Percentiles rank a stretch among this genome's conserved stretches.
These are phyloP conservation scores for Filosporella fistucella DNA, from an alignment of 495 filamentous ascomycete species.

Conservation along the genomic window DNA sequence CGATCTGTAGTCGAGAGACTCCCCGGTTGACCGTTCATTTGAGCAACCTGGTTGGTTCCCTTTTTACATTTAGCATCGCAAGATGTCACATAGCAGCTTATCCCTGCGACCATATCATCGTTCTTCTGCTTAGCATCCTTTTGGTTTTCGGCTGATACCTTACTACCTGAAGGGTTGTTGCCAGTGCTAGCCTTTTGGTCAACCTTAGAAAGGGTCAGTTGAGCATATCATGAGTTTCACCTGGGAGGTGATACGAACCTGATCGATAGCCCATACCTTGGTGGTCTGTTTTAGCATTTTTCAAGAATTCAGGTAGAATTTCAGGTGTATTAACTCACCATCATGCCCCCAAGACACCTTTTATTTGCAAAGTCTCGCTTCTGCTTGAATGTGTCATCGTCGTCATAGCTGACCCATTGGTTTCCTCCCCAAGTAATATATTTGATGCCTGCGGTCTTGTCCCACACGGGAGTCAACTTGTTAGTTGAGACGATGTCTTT, in stretches of 20 bases:
- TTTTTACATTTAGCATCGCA: conserved; percentile 17
- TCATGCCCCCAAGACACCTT: conserved; percentile 35
- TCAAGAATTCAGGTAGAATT: too few species aligned
- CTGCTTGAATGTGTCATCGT: conserved; percentile 32
- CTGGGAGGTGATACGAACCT: neutral
- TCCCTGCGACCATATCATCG: neutral
- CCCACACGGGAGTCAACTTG: neutral
- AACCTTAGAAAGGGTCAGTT: conserved; percentile 10
- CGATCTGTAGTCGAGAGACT: conserved; percentile 16
- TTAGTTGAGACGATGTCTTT: neutral
- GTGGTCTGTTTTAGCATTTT: neutral
- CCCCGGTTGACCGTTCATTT: conserved; percentile 24
- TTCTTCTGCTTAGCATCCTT: neutral
- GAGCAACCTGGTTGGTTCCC: conserved; percentile 20
- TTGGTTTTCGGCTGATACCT: conserved; percentile 1
- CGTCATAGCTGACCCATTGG: conserved; percentile 24
- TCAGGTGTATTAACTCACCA: conserved; percentile 27
- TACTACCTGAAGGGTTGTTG: neutral
- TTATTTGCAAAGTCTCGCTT: conserved; percentile 37
- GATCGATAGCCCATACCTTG: conserved; percentile 32
- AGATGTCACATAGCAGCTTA: conserved; percentile 10
- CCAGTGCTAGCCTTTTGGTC: conserved; percentile 1
- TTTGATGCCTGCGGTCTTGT: conserved; percentile 16
- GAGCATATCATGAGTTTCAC: neutral
- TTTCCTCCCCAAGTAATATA: neutral